These are phyloP conservation scores for Gnomoniopsis smithogilvyi DNA, from an alignment of 2,329 filamentous ascomycete genomes.

Conservation along the genomic window DNA sequence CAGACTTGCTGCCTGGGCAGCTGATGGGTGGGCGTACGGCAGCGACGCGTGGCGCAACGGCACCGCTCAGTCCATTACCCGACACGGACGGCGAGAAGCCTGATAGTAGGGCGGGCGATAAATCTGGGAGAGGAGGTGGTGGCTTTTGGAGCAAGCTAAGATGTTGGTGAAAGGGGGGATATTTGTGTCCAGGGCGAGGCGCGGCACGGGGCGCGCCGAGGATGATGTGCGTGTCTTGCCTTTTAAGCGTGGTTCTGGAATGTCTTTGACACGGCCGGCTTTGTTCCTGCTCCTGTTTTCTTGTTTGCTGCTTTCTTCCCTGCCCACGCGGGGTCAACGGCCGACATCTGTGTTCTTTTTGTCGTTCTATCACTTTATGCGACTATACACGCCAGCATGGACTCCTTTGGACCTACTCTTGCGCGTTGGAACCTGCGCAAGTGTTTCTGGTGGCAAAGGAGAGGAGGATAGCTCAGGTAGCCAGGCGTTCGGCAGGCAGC, in stretches of 20 bases:
- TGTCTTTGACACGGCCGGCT: not conserved
- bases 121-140: slow-evolving; percentile 37
- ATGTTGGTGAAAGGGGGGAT: slow-evolving; percentile 47
- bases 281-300: not conserved
- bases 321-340: not conserved
- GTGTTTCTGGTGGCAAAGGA: not conserved
- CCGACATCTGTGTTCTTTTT: not conserved
- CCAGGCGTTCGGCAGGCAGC: not conserved
- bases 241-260: not conserved
- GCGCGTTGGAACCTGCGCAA: not conserved
- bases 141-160: slow-evolving; percentile 55
- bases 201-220: too few relatives aligned
- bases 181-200: not conserved
- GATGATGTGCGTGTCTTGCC: not conserved
- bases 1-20: slow-evolving; percentile 23
- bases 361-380: not conserved
- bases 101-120: slow-evolving; percentile 41
- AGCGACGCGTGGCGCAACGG: slow-evolving; percentile 53
- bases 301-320: too few relatives aligned
- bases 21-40: slow-evolving; percentile 20
- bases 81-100: slow-evolving; percentile 38
- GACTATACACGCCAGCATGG: not conserved
- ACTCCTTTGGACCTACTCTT: not conserved
- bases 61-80: slow-evolving; percentile 54
- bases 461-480: not conserved